These are phyloP conservation scores for Leishmania aethiopica DNA, from an alignment of 208 protist species.

Conservation along the genomic window DNA sequence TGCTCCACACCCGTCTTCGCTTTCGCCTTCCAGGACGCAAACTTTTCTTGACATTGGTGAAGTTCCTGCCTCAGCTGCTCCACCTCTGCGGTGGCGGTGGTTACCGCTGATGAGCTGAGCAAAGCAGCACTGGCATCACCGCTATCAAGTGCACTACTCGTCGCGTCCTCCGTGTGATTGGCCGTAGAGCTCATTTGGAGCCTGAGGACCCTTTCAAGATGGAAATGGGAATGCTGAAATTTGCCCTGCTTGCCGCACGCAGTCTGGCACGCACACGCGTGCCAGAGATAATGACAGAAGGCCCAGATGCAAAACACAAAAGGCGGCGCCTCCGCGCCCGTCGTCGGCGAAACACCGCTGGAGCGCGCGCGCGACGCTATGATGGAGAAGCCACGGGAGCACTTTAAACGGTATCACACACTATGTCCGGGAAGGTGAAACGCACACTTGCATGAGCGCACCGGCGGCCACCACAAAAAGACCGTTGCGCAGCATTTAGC, in stretches of 20 bases:
- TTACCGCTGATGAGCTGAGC: neutral
- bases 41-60: conserved; percentile 53
- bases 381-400: neutral
- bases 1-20: conserved; percentile 77
- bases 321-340: neutral
- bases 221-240: neutral
- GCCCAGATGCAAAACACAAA: neutral
- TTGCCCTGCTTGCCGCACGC: neutral
- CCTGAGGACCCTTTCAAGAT: no score
- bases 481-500: neutral
- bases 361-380: neutral
- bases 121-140: neutral
- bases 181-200: conserved; percentile 1
- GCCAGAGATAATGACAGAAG: neutral
- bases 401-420: neutral
- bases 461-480: neutral
- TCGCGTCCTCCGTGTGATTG: neutral
- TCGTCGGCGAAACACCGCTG: neutral
- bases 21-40: conserved; percentile 76
- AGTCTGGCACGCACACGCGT: neutral
- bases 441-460: neutral
- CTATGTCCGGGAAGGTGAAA: neutral
- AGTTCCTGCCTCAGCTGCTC: conserved; percentile 52
- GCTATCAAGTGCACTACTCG: neutral
- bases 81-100: conserved; percentile 6